Evolutionary conservation across 2,329 filamentous ascomycete species (phyloP).

Genomic region (Penicillium sp.): DNA sequence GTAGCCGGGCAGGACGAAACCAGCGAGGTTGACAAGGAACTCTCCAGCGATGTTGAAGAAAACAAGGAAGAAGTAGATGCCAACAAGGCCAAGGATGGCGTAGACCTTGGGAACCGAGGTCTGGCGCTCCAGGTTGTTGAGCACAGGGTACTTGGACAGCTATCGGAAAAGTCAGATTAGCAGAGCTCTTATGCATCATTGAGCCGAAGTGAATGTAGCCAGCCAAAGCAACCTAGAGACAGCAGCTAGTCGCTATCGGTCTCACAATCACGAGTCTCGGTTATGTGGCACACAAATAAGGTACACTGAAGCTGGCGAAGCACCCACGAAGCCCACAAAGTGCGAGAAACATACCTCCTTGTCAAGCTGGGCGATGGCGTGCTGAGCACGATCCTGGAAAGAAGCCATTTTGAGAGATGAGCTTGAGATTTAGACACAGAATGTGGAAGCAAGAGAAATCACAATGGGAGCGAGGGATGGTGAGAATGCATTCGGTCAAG

Average conservation of each 20-base stretch:
- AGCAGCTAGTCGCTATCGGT: neutral
- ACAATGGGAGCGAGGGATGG: conserved; percentile 22
- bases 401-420: conserved; percentile 33
- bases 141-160: conserved; percentile 61
- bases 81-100: conserved; percentile 57
- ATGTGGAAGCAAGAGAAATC: conserved; percentile 7
- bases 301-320: conserved; percentile 15
- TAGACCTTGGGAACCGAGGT: conserved; percentile 65
- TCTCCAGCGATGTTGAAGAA: conserved; percentile 67
- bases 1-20: conserved; percentile 60
- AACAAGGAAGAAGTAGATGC: conserved; percentile 63
- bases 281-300: conserved; percentile 2
- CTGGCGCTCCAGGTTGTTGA: conserved; percentile 64
- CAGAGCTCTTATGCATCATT: neutral
- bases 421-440: conserved; percentile 8
- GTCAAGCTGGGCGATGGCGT: conserved; percentile 61
- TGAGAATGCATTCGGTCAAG: conserved; percentile 23
- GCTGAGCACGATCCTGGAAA: conserved; percentile 58
- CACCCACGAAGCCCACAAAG: conserved; percentile 22
- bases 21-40: conserved; percentile 62
- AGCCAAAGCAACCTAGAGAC: neutral
- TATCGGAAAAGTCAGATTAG: conserved; percentile 28
- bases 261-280: neutral
- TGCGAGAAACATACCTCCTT: conserved; percentile 53
- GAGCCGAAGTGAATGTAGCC: neutral